Base-by-base conservation (phyloP, 176 grass and related monocot species). In the Eremochloa ophiuroides region DNA sequence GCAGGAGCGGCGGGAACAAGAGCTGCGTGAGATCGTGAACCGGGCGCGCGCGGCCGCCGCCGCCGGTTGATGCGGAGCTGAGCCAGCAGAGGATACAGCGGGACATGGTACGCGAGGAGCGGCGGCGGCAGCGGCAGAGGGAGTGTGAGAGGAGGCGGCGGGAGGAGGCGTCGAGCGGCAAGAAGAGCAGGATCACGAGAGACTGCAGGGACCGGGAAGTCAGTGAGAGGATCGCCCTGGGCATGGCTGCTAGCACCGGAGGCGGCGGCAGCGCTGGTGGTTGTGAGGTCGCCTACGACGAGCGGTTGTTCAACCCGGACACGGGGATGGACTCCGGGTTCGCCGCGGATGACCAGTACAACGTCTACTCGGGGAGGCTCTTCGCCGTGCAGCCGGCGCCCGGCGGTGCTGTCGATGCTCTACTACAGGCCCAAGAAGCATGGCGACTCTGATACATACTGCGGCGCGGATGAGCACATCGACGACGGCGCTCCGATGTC, bases 161-260 rank as follows among this genome's bases (percentile, higher is more conserved):
- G n/a, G n/a, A n/a, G n/a, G 84, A 77, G 56, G 76, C 46, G 20
- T 83, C 44, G 74, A 47, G 58, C 58, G 90, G 92, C 12, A 98
- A 91, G 80, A 98, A 89, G 86, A 95, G 95, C 67, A 93, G 93
- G 75, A 35, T 83, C 16, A 93, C 92, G 0, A 93, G 92, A 50
- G 95, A 98, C 51, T n/a, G n/a, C n/a, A 80, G 88, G 48, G 92
- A 95, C 37, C 92, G 95, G 38, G 95, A 98, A 7, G 43, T 98
- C 28, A 82, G 90, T 81, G 95, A 91, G 62, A 87, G 75, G 82
- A 60, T 91, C 29, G 85, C 81, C 29, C 86, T 95, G 10, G 95
- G 95, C 12, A 98, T 98, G 75, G 75, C 81, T 5, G n/a, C n/a
- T n/a, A 85, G 64, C 51, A 61, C 53, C 20, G 76, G 81, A n/a